Conservation (phyloP, 306 rosid genomes). For the Fagus crenata region DNA sequence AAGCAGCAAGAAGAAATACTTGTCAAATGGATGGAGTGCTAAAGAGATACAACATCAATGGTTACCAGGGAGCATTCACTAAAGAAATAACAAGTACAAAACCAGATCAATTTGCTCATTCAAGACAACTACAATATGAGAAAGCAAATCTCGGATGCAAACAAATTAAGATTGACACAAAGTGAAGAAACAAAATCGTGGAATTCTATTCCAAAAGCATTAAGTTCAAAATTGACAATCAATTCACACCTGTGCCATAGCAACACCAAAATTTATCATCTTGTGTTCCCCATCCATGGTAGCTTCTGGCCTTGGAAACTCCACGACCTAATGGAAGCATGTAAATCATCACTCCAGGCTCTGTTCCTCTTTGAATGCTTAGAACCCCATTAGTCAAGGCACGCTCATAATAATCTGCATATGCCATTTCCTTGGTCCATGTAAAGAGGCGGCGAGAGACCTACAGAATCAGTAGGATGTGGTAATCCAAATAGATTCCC, state of each 20-base stretch:
- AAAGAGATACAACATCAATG: neutral
- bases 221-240: constrained; percentile 9
- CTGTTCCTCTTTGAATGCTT: constrained; percentile 86
- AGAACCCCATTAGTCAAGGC: constrained; percentile 89
- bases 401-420: constrained; percentile 89
- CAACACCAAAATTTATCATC: constrained; percentile 81
- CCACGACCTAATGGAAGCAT: constrained; percentile 79
- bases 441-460: constrained; percentile 80
- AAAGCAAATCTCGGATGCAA: neutral
- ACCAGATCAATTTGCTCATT: neutral
- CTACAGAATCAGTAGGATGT: constrained; percentile 40
- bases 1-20: constrained; percentile 16
- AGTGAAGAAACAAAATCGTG: constrained; percentile 10
- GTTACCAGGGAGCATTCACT: neutral
- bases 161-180: constrained; percentile 1
- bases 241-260: constrained; percentile 75
- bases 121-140: neutral
- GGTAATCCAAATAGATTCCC: neutral
- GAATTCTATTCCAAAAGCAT: neutral
- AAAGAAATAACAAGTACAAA: neutral
- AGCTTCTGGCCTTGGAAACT: constrained; percentile 59
- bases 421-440: constrained; percentile 81
- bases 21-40: neutral
- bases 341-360: constrained; percentile 93
- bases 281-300: constrained; percentile 71